Evolutionary conservation across 345 rosid genomes (phyloP).

Genomic region (Ceriops zippeliana): DNA sequence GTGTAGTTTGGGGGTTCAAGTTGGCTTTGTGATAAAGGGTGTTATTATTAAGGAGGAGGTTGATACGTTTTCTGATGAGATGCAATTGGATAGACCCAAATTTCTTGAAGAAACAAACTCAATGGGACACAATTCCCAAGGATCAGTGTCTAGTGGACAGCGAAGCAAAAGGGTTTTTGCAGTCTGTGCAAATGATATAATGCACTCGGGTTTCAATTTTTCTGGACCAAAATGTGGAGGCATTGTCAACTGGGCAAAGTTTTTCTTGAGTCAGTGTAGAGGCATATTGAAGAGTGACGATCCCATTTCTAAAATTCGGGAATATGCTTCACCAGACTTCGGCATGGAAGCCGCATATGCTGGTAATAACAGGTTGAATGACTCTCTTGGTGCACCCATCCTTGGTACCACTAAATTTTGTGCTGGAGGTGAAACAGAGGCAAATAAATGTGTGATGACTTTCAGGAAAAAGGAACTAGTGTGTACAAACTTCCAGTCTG

Average conservation of each 20-base stretch:
- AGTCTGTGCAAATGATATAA: constrained; percentile 30
- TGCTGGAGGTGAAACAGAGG: constrained; percentile 24
- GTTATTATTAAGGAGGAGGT: constrained; percentile 52
- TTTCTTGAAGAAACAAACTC: constrained; percentile 28
- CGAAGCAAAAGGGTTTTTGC: constrained; percentile 78
- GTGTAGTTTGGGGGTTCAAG: constrained; percentile 36
- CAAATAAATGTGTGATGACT: constrained; percentile 16
- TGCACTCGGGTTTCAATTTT: constrained; percentile 18
- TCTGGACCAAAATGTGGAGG: constrained; percentile 21
- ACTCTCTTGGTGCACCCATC: constrained; percentile 12
- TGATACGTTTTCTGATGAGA: constrained; percentile 15
- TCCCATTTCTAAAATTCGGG: constrained; percentile 52
- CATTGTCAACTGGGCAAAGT: constrained; percentile 34
- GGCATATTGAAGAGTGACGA: constrained; percentile 52
- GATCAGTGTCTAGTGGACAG: constrained; percentile 53
- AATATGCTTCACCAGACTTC: constrained; percentile 26
- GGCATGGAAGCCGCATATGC: constrained; percentile 18
- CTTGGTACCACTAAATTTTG: constrained; percentile 13
- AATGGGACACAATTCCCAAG: constrained; percentile 36
- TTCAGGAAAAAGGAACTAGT: constrained; percentile 17
- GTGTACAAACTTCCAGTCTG: constrained; percentile 11
- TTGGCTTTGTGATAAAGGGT: constrained; percentile 66
- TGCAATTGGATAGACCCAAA: constrained; percentile 17
- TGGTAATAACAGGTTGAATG: constrained; percentile 16
- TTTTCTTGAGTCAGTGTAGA: constrained; percentile 50